phyloP scores from a whole-genome alignment of 768 basidiomycete species.

The Hysterangium stoloniferum region DNA sequence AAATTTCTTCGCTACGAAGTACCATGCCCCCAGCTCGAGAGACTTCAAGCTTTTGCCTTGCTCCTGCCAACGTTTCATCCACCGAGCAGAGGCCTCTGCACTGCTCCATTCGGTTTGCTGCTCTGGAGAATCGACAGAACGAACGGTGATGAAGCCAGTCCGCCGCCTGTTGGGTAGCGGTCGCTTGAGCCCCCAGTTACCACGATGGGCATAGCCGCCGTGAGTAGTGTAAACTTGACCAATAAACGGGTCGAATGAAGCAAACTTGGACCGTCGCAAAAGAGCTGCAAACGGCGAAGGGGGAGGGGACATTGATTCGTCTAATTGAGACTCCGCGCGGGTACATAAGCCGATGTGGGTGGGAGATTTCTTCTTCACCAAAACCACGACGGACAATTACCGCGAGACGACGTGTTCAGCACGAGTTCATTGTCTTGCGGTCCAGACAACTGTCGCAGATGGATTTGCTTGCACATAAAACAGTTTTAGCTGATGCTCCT shows the following conservation, averaged over 20 bases:
- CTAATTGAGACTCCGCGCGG: too few species aligned
- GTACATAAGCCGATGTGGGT: background rate
- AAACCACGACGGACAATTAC: slow-evolving; percentile 9
- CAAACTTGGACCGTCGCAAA: slow-evolving; percentile 76
- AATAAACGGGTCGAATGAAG: slow-evolving; percentile 68
- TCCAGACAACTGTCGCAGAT: slow-evolving; percentile 14
- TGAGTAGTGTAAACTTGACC: slow-evolving; percentile 70
- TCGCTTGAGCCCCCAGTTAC: slow-evolving; percentile 83
- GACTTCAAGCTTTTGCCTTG: slow-evolving; percentile 36
- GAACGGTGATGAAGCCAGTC: slow-evolving; percentile 57
- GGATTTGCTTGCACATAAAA: slow-evolving; percentile 49
- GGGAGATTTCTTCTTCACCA: background rate
- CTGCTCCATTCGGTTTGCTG: slow-evolving; percentile 74
- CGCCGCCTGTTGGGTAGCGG: slow-evolving; percentile 62
- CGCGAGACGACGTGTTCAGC: slow-evolving; percentile 5
- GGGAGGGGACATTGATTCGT: slow-evolving; percentile 23
- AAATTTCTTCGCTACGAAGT: slow-evolving; percentile 29
- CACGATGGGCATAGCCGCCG: slow-evolving; percentile 62
- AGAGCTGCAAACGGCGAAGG: slow-evolving; percentile 70
- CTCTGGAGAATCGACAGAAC: slow-evolving; percentile 61
- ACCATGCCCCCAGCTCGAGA: slow-evolving; percentile 29
- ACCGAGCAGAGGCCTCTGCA: slow-evolving; percentile 57
- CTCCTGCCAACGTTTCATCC: slow-evolving; percentile 61
- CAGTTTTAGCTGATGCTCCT: slow-evolving; percentile 89
- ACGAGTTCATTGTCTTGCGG: slow-evolving; percentile 28